Base-by-base conservation (phyloP, 2,329 filamentous ascomycete species). In the Fusarium sulawesiense region DNA sequence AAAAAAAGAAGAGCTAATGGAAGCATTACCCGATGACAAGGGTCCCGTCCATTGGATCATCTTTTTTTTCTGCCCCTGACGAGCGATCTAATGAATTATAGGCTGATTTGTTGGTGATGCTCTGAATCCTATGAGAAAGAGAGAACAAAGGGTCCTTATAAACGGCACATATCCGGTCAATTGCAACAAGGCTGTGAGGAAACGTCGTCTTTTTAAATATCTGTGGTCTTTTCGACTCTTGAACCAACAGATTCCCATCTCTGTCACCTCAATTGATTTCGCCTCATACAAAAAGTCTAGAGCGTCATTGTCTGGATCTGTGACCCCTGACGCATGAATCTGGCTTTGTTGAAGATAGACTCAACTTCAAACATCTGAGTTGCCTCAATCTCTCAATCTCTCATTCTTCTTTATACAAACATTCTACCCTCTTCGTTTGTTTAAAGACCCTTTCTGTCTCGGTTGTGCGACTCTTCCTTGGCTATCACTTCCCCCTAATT, bases 301-400 rank as follows among this genome's bases (percentile, higher is more conserved):
- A 69, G 64, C 64, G 64, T 70, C 67, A 71, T 66, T 62, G 37
- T 67, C 57, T 62, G 66, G 65, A 71, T 70, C 59, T 63, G 68
- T 60, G 65, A 34, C 45, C 60, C 68, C 65, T 32, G 60, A 68
- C 60, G 42, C 45, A 62, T 25, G 30, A 29, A 46, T n/a, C 27
- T n/a, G 2, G 21, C 18, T 57, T 41, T 23, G 34, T 62, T 32
- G 11, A 34, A 32, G 30, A 46, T 55, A 56, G 21, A 42, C 23
- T 42, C 27, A 29, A 20, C 13, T 20, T 42, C 13, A 23, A 25
- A 27, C 21, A 23, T 27, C 14, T 41, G 18, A 41, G 45, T 13
- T 47, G 9, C 30, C 9, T 34, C 47, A 58, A 59, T 50, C 23
- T 58, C 20, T 30, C 42, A 48, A 54, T 45, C 25, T 8, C 8